Percentiles rank a stretch among this genome's conserved stretches.
phyloP scores from a whole-genome alignment of 192 early-diverging fungal genomes.

The Radiomyces spectabilis region DNA sequence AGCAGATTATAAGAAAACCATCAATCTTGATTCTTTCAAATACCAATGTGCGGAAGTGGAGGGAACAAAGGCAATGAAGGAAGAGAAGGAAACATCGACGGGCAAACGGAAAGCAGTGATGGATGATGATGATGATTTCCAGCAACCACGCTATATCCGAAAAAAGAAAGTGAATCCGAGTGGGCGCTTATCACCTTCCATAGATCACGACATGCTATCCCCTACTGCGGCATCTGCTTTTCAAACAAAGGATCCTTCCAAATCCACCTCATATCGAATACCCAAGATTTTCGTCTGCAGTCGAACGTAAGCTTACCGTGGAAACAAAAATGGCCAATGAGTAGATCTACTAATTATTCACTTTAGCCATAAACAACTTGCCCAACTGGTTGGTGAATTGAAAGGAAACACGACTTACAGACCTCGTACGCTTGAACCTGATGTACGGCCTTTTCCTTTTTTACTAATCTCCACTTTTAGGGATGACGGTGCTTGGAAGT shows the following conservation, averaged over 20 bases:
- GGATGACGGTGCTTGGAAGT: slow-evolving; percentile 40
- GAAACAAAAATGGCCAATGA: background rate
- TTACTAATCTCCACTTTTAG: background rate
- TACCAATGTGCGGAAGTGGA: too few relatives aligned
- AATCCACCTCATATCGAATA: background rate
- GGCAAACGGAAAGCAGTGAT: too few relatives aligned
- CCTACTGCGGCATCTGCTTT: too few relatives aligned
- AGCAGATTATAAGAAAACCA: too few relatives aligned
- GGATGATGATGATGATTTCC: too few relatives aligned
- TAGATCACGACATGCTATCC: too few relatives aligned
- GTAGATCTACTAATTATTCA: background rate
- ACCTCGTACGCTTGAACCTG: slow-evolving; percentile 7
- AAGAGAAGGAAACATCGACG: too few relatives aligned
- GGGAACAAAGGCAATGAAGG: too few relatives aligned
- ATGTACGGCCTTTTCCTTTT: background rate
- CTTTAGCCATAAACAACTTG: slow-evolving; percentile 9
- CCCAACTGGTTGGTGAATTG: slow-evolving; percentile 10
- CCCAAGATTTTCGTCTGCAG: background rate
- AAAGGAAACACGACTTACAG: slow-evolving; percentile 26
- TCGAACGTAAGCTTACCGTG: slow-evolving; percentile 4
- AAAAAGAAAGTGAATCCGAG: too few relatives aligned
- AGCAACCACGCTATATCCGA: too few relatives aligned
- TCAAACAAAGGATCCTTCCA: background rate
- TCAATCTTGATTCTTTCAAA: too few relatives aligned
- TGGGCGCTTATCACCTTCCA: too few relatives aligned